A percentile compares a stretch with the other conserved stretches of the same genome.
phyloP scores from a whole-genome alignment of 331 rosid species.

The Cydonia oblonga region DNA sequence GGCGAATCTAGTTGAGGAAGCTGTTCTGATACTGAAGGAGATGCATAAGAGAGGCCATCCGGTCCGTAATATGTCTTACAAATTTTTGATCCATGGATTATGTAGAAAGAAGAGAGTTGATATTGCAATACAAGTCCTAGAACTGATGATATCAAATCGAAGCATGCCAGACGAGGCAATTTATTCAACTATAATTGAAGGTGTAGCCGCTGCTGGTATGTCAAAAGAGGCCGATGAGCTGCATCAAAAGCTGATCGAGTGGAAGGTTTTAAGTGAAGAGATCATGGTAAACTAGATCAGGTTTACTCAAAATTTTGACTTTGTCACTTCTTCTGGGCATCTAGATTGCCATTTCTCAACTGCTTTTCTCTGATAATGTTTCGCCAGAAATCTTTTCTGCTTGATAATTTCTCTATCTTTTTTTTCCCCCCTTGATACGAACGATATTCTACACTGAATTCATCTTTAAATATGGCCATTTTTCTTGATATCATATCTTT shows the following conservation, averaged over 20 bases:
- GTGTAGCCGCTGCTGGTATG: conserved; percentile 71
- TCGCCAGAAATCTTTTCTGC: background rate
- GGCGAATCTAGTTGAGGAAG: conserved; percentile 44
- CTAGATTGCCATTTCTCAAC: background rate
- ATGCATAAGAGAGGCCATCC: conserved; percentile 29
- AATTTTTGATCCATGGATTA: conserved; percentile 48
- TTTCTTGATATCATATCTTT: background rate
- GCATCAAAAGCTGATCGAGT: conserved; percentile 43
- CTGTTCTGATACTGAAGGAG: conserved; percentile 40
- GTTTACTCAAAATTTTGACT: conserved; percentile 19
- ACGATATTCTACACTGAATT: background rate
- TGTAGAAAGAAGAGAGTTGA: conserved; percentile 56
- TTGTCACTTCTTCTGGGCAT: conserved; percentile 7
- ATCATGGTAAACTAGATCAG: conserved; percentile 21
- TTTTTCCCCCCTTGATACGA: background rate
- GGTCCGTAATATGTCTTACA: conserved; percentile 34
- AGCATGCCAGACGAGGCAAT: conserved; percentile 43
- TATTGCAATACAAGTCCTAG: conserved; percentile 61
- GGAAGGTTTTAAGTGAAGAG: conserved; percentile 41
- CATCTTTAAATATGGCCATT: background rate
- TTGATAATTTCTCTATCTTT: background rate
- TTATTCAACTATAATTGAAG: conserved; percentile 42
- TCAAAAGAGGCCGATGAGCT: conserved; percentile 57
- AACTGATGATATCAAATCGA: conserved; percentile 50
- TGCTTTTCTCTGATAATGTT: background rate